A percentile compares a stretch with the other conserved stretches of the same genome.
These are phyloP conservation scores for Stagonosporopsis vannaccii DNA, from an alignment of 2,329 filamentous ascomycete genomes.

Conservation along the genomic window DNA sequence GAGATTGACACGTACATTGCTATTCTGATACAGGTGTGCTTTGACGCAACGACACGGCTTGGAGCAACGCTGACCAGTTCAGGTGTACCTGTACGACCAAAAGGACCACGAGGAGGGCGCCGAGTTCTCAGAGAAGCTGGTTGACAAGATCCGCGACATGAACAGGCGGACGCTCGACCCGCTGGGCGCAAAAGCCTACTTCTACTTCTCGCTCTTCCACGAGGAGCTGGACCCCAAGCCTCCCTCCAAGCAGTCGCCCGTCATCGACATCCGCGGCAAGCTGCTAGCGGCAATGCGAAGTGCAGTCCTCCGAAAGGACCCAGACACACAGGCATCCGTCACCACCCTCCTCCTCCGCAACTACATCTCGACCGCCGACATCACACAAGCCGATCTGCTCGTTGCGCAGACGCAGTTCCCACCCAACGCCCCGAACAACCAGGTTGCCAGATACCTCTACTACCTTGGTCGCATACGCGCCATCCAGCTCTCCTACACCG, in stretches of 20 bases:
- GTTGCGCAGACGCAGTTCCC: constrained; percentile 97
- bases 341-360: constrained; percentile 94
- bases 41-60: not conserved
- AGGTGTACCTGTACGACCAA: constrained; percentile 88
- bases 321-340: constrained; percentile 95
- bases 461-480: constrained; percentile 96
- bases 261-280: constrained; percentile 84
- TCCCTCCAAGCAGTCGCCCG: constrained; percentile 85
- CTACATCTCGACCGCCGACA: constrained; percentile 95
- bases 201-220: constrained; percentile 95
- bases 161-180: constrained; percentile 96
- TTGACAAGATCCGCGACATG: constrained; percentile 83
- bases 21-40: constrained; percentile 65
- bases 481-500: constrained; percentile 95
- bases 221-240: constrained; percentile 88
- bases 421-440: constrained; percentile 92
- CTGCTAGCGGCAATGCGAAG: constrained; percentile 89
- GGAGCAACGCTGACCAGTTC: constrained; percentile 42
- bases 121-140: constrained; percentile 82
- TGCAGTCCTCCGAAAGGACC: constrained; percentile 94
- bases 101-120: constrained; percentile 82
- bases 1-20: constrained; percentile 90
- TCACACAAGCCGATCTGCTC: constrained; percentile 93
- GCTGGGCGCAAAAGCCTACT: constrained; percentile 93
- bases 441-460: constrained; percentile 96